phyloP scores from a whole-genome alignment of 495 filamentous ascomycete genomes.

The Thozetella sp. region DNA sequence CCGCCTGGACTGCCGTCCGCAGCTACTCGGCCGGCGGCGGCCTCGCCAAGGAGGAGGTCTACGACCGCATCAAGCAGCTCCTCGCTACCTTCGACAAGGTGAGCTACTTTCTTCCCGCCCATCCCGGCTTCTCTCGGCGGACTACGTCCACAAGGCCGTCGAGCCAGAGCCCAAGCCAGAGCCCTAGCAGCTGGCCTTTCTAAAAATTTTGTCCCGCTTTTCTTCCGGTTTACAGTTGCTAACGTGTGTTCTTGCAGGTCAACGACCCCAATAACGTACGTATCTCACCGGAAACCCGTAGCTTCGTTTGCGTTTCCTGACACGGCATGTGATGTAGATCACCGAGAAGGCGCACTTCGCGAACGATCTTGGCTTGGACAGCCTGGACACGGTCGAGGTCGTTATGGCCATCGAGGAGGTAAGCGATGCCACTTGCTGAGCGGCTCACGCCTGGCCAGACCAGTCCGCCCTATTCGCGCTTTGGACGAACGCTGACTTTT shows the following conservation, averaged over 20 bases:
- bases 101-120: conserved; percentile 26
- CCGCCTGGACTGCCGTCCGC: conserved; percentile 63
- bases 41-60: conserved; percentile 79
- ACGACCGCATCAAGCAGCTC: conserved; percentile 89
- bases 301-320: neutral
- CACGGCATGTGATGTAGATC: conserved; percentile 55
- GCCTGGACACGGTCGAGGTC: conserved; percentile 96
- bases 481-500: conserved; percentile 22
- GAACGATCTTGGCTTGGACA: conserved; percentile 95
- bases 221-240: too few relatives aligned
- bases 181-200: too few relatives aligned
- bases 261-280: conserved; percentile 76
- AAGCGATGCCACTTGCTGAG: conserved; percentile 22
- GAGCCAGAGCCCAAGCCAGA: neutral
- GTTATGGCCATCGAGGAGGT: conserved; percentile 99
- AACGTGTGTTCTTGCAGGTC: conserved; percentile 53
- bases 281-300: conserved; percentile 3
- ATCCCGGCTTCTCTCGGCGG: too few relatives aligned
- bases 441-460: neutral
- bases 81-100: conserved; percentile 98
- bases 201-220: too few relatives aligned
- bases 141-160: conserved; percentile 2
- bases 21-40: conserved; percentile 84
- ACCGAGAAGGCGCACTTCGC: conserved; percentile 82
- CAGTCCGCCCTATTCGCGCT: too few relatives aligned